Percentiles rank a stretch among this genome's conserved stretches.
These are phyloP conservation scores for Kalanchoe fedtschenkoi DNA, from an alignment of 164 flowering plant genomes.

Conservation along the genomic window DNA sequence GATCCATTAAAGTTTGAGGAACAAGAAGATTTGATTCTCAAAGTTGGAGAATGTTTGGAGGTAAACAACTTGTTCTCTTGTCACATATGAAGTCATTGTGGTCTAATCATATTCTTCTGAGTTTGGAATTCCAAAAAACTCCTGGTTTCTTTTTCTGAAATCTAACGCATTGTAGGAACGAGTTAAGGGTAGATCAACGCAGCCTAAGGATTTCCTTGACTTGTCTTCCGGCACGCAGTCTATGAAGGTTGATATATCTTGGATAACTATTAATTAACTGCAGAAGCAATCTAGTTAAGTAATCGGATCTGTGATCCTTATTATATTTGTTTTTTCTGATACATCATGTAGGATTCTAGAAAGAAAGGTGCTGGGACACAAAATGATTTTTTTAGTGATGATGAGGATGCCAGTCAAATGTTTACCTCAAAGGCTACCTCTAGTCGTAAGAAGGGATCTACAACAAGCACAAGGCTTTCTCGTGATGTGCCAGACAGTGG, in stretches of 20 bases:
- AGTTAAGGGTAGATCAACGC: conserved; percentile 54
- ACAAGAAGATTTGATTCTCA: conserved; percentile 74
- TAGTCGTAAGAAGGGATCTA: conserved; percentile 47
- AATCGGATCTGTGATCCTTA: neutral
- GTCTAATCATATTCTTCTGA: neutral
- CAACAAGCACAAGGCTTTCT: conserved; percentile 33
- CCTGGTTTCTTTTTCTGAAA: neutral
- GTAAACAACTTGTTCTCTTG: conserved; percentile 28
- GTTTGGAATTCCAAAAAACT: neutral
- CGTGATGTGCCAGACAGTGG: conserved; percentile 32
- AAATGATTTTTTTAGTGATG: conserved; percentile 76
- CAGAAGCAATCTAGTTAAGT: neutral
- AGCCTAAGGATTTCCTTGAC: conserved; percentile 33
- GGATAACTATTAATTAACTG: neutral
- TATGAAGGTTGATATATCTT: conserved; percentile 29
- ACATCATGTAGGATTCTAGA: conserved; percentile 34
- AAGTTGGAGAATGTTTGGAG: conserved; percentile 90
- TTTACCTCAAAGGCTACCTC: conserved; percentile 33
- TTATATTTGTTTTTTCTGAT: neutral
- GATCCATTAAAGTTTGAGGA: conserved; percentile 58
- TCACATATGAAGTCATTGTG: neutral
- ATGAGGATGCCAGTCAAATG: conserved; percentile 53
- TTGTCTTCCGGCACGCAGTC: conserved; percentile 32
- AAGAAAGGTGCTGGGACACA: conserved; percentile 40
- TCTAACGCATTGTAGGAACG: conserved; percentile 51